Conservation (phyloP, 768 basidiomycete species). For the Amanita jacksonii region DNA sequence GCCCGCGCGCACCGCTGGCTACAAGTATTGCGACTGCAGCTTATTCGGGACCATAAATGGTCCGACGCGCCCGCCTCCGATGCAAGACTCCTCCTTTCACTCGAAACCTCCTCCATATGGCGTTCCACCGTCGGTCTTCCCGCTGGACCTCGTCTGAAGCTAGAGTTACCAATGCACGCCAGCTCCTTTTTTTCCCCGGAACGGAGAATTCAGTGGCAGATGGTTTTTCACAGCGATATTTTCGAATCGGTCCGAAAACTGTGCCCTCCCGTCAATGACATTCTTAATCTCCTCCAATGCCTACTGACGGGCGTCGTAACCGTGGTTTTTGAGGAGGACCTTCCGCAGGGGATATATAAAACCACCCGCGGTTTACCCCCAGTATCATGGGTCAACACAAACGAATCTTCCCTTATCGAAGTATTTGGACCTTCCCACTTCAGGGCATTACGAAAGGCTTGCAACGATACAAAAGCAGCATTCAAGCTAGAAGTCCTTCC, state of each 20-base stretch:
- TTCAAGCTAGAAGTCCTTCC: slow-evolving; percentile 65
- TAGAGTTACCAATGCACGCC: slow-evolving; percentile 70
- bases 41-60: slow-evolving; percentile 67
- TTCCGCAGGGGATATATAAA: slow-evolving; percentile 59
- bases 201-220: slow-evolving; percentile 79
- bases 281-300: slow-evolving; percentile 60
- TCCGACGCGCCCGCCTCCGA: slow-evolving; percentile 49
- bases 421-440: slow-evolving; percentile 70
- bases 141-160: slow-evolving; percentile 60
- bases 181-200: slow-evolving; percentile 83
- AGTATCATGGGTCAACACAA: slow-evolving; percentile 64
- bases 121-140: slow-evolving; percentile 69
- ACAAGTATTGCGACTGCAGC: slow-evolving; percentile 46
- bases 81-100: slow-evolving; percentile 65
- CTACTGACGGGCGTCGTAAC: slow-evolving; percentile 66
- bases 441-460: slow-evolving; percentile 63
- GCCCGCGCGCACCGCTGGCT: slow-evolving; percentile 76
- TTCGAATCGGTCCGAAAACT: slow-evolving; percentile 64
- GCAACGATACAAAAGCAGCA: slow-evolving; percentile 57
- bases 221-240: slow-evolving; percentile 78
- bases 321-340: slow-evolving; percentile 64
- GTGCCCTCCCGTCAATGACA: slow-evolving; percentile 59
- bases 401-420: slow-evolving; percentile 57
- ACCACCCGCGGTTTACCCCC: slow-evolving; percentile 75
- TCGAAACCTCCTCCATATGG: slow-evolving; percentile 73